A percentile compares a stretch with the other conserved stretches of the same genome.
These are phyloP conservation scores for Fusarium floridanum DNA, from an alignment of 2,329 filamentous ascomycete genomes.

Conservation along the genomic window DNA sequence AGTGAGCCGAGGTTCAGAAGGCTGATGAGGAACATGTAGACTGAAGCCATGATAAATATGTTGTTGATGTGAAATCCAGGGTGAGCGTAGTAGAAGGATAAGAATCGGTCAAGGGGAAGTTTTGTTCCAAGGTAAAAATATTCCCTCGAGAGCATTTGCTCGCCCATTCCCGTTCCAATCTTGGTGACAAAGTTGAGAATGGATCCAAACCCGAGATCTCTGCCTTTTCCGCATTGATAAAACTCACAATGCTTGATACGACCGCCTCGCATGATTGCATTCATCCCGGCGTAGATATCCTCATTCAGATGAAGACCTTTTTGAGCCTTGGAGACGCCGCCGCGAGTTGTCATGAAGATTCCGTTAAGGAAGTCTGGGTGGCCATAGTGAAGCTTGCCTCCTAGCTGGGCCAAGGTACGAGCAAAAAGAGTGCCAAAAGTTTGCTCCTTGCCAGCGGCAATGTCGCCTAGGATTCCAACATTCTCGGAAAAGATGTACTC, in stretches of 20 bases:
- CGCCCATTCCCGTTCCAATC: not conserved
- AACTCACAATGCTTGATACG: slow-evolving; percentile 3
- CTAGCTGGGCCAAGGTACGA: not conserved
- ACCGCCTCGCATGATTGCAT: not conserved
- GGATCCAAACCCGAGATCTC: not conserved
- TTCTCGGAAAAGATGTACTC: slow-evolving; percentile 3
- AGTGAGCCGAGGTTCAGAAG: not conserved
- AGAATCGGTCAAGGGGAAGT: not conserved
- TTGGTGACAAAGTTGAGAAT: slow-evolving; percentile 5
- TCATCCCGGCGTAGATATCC: slow-evolving; percentile 1
- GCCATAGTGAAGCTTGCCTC: slow-evolving; percentile 1
- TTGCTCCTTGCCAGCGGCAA: not conserved
- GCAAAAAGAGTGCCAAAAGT: slow-evolving; percentile 6
- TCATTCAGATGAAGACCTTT: not conserved
- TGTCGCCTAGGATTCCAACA: not conserved
- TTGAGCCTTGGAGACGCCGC: slow-evolving; percentile 1
- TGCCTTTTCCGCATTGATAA: not conserved
- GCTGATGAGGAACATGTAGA: slow-evolving; percentile 3
- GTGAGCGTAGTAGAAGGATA: slow-evolving; percentile 1
- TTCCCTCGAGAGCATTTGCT: slow-evolving; percentile 1
- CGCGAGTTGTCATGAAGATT: slow-evolving; percentile 1
- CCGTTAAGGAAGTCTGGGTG: not conserved
- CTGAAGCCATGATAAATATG: not conserved
- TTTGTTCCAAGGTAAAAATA: slow-evolving; percentile 1
- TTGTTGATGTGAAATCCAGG: slow-evolving; percentile 2